phyloP scores from a whole-genome alignment of 768 basidiomycete species.

The Crassisporium funariophilum region DNA sequence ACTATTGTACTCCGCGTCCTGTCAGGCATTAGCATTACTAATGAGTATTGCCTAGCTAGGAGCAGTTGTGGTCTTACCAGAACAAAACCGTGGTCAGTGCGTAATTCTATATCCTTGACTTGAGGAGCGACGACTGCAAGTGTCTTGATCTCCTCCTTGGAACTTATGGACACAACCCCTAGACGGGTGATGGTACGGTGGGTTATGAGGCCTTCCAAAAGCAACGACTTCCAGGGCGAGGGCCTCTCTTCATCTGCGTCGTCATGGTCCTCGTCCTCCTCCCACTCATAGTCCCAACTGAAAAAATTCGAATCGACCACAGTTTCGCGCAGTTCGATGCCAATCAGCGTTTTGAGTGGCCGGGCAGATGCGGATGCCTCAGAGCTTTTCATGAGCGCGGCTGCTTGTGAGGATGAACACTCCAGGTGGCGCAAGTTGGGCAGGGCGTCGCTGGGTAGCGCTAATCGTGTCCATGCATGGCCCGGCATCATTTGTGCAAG shows the following conservation, averaged over 20 bases:
- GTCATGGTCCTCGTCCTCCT: neutral
- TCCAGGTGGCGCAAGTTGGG: conserved; percentile 6
- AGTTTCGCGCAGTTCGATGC: conserved; percentile 4
- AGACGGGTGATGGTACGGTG: conserved; percentile 5
- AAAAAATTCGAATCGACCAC: conserved; percentile 1
- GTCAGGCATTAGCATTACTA: neutral
- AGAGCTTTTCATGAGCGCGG: neutral
- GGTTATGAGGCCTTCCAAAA: neutral
- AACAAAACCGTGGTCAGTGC: neutral
- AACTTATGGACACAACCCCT: neutral
- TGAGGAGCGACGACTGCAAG: conserved; percentile 6
- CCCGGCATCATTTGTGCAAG: conserved; percentile 13
- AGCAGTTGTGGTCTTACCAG: neutral
- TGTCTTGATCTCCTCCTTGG: neutral
- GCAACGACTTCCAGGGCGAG: conserved; percentile 5
- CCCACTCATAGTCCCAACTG: conserved; percentile 5
- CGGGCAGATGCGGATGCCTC: neutral
- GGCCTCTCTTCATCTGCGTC: neutral
- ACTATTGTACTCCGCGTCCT: neutral
- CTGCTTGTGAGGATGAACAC: conserved; percentile 8
- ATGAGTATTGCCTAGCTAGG: neutral
- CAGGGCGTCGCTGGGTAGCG: neutral
- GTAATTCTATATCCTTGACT: conserved; percentile 3
- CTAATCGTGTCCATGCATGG: conserved; percentile 3
- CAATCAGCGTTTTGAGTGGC: conserved; percentile 4